These are phyloP conservation scores for Rubus parviflorus DNA, from an alignment of 306 rosid genomes.

Conservation along the genomic window DNA sequence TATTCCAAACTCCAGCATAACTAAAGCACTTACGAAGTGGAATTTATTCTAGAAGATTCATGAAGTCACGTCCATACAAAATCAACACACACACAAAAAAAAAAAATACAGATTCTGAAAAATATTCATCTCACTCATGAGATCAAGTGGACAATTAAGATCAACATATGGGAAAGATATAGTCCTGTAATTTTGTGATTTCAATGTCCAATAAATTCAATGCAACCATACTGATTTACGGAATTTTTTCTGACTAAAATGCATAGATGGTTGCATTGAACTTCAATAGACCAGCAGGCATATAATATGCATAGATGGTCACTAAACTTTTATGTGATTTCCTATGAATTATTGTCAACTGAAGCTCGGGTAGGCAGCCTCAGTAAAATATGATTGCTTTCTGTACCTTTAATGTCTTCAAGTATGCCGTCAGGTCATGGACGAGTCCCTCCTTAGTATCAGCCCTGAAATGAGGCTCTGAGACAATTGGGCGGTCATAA, in stretches of 20 bases:
- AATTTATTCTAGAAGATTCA: too few species aligned
- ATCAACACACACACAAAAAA: too few species aligned
- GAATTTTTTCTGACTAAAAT: too few species aligned
- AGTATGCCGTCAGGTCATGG: constrained; percentile 33
- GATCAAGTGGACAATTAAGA: neutral
- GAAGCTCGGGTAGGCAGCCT: neutral
- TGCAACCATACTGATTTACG: too few species aligned
- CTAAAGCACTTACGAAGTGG: too few species aligned
- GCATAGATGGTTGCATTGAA: too few species aligned
- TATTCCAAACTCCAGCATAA: too few species aligned
- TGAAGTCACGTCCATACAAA: too few species aligned
- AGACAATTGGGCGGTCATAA: constrained; percentile 41
- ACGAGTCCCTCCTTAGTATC: constrained; percentile 35
- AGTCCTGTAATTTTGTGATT: too few species aligned
- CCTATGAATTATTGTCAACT: neutral
- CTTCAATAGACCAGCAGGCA: neutral
- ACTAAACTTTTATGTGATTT: neutral
- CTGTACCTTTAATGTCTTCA: constrained; percentile 36
- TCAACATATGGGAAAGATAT: neutral
- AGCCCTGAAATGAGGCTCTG: constrained; percentile 33
- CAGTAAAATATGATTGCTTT: neutral
- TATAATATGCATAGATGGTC: neutral
- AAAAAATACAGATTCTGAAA: too few species aligned
- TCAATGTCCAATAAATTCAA: too few species aligned
- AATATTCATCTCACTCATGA: too few species aligned